These are phyloP conservation scores for Scheffersomyces ergatensis DNA, from an alignment of 805 yeast genomes.

Conservation along the genomic window DNA sequence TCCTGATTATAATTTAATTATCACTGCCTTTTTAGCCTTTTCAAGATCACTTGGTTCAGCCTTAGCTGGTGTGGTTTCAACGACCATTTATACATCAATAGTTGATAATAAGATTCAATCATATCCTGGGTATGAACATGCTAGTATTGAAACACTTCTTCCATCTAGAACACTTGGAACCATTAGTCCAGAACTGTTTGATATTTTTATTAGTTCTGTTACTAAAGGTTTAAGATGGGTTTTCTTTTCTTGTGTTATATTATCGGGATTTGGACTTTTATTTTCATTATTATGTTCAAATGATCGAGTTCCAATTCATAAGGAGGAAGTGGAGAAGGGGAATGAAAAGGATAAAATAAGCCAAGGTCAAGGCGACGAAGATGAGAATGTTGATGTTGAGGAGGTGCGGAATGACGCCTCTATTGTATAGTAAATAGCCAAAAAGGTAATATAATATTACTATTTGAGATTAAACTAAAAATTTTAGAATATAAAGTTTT, in stretches of 20 bases:
- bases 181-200: background rate
- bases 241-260: background rate
- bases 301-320: background rate
- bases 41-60: constrained; percentile 30
- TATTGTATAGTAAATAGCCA: background rate
- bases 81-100: background rate
- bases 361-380: too few relatives aligned
- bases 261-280: background rate
- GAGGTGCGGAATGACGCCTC: background rate
- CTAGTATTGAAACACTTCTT: background rate
- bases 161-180: background rate
- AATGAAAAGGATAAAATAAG: background rate
- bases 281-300: background rate
- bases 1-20: constrained; percentile 30
- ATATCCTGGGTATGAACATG: background rate
- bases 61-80: constrained; percentile 23
- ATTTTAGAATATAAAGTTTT: too few relatives aligned
- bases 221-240: constrained; percentile 1
- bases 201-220: background rate
- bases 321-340: background rate
- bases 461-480: too few relatives aligned
- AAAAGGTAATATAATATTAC: background rate
- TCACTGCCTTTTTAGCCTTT: constrained; percentile 30
- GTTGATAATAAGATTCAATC: background rate
- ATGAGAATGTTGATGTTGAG: background rate